Percentiles rank a stretch among this genome's conserved stretches.
These are phyloP conservation scores for Phaeosphaeria sp. DNA, from an alignment of 2,329 filamentous ascomycete genomes.

Conservation along the genomic window DNA sequence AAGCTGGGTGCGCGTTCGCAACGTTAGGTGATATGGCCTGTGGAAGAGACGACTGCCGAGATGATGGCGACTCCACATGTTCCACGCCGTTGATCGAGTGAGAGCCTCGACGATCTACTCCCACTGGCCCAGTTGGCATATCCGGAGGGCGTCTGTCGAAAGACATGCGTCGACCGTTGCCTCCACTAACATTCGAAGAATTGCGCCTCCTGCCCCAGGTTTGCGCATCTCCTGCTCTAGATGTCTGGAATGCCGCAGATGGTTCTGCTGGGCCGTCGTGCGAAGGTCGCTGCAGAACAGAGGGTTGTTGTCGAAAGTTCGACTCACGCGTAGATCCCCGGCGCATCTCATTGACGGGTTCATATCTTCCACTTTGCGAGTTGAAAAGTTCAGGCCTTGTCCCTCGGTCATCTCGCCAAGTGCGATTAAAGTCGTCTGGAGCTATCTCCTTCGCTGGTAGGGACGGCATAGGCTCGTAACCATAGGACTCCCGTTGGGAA, in stretches of 20 bases:
- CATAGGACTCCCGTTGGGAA: slow-evolving; percentile 62
- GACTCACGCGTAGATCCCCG: slow-evolving; percentile 73
- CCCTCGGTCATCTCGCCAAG: slow-evolving; percentile 76
- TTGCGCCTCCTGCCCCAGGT: slow-evolving; percentile 78
- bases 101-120: slow-evolving; percentile 38
- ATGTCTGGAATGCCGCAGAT: slow-evolving; percentile 84
- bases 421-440: slow-evolving; percentile 89
- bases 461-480: slow-evolving; percentile 61
- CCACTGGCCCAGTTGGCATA: slow-evolving; percentile 32
- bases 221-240: slow-evolving; percentile 67
- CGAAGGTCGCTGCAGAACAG: slow-evolving; percentile 76
- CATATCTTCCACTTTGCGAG: slow-evolving; percentile 92
- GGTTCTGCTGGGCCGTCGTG: slow-evolving; percentile 77
- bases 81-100: slow-evolving; percentile 41
- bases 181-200: slow-evolving; percentile 90
- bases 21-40: slow-evolving; percentile 40
- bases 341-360: slow-evolving; percentile 79
- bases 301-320: slow-evolving; percentile 74
- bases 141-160: slow-evolving; percentile 56
- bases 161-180: slow-evolving; percentile 73
- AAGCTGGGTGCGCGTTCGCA: slow-evolving; percentile 41
- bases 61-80: slow-evolving; percentile 22
- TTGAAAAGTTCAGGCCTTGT: slow-evolving; percentile 82
- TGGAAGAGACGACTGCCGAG: slow-evolving; percentile 28
- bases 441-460: slow-evolving; percentile 80